Conservation (phyloP, 352 stramenopile genomes). For the Bremia lactucae region DNA sequence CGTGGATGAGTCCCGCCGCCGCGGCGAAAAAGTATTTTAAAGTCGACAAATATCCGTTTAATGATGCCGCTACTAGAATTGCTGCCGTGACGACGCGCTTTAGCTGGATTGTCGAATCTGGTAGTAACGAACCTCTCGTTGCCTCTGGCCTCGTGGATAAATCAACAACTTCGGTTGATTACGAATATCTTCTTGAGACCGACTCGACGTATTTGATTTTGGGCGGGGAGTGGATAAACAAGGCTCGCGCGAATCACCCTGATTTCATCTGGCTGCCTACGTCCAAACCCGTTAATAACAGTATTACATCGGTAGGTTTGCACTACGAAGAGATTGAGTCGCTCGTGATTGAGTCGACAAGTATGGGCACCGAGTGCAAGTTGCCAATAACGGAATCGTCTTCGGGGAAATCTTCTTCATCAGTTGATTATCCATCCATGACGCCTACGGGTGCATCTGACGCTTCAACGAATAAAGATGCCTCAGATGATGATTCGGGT, state of each 20-base stretch:
- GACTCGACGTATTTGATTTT: slow-evolving; percentile 53
- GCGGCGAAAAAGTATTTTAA: slow-evolving; percentile 39
- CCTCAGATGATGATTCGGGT: too few species aligned
- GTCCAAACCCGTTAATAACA: slow-evolving; percentile 23
- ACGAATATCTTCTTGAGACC: slow-evolving; percentile 63
- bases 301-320: slow-evolving; percentile 32
- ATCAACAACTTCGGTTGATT: slow-evolving; percentile 43
- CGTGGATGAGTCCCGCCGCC: slow-evolving; percentile 26
- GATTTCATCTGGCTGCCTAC: slow-evolving; percentile 70
- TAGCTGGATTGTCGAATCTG: slow-evolving; percentile 46
- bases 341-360: slow-evolving; percentile 28
- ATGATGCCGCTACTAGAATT: slow-evolving; percentile 40
- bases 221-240: slow-evolving; percentile 58
- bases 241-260: slow-evolving; percentile 36
- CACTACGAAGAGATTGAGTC: slow-evolving; percentile 39
- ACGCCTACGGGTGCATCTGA: too few species aligned
- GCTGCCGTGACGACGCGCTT: slow-evolving; percentile 47
- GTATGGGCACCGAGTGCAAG: slow-evolving; percentile 15
- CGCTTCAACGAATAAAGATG: too few species aligned
- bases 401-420: too few species aligned
- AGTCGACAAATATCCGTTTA: slow-evolving; percentile 47
- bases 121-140: slow-evolving; percentile 40
- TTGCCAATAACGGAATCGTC: too few species aligned
- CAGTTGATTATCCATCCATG: too few species aligned
- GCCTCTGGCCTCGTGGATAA: slow-evolving; percentile 31